Evolutionary conservation across 768 basidiomycete species (phyloP), one percentile per base, ranked within the genome.

Genomic region (Sarcomyxa edulis): DNA sequence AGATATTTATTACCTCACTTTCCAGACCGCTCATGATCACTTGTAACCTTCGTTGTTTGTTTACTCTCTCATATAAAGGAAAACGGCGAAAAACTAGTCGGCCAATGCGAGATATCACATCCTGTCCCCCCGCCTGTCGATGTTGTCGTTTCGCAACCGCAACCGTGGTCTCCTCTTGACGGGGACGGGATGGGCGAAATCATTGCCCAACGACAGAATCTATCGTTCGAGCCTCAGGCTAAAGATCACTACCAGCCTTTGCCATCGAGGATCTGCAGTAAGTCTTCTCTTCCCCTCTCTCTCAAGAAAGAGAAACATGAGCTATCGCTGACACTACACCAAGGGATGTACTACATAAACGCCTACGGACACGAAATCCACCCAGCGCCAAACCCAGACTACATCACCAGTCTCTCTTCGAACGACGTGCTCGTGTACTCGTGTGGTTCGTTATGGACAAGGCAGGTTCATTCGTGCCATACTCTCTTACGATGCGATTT

Each of bases 381-480:
- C 52, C 93, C 93, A 12, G 69, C 76, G 28, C 91, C 93, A 0
- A 95, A 94, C 55, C 75, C 81, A 2, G 87, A 86, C 29, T 90
- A 82, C 52, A 53, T 97, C 35, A 59, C 74, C 9, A 72, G 74
- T 36, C 63, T 95, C 7, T 59, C 62, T 3, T 62, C 69, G 21
- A 74, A 74, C 40, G 76, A 86, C 46, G 65, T 84, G 2, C 64
- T 97, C 20, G 79, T 97, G 2, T 96, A 95, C 56, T 93, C 90
- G 3, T 93, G 92, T 53, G 93, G 93, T 5, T 95, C 92, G 2
- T 65, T 97, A 6, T 97, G 90, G 90, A 97, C 93, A 10, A 91
- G 87, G 89, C 82, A 37, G 35, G 68, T 6, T 12, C 29, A 18
- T n/a, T n/a, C n/a, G n/a, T n/a, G n/a, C n/a, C 9, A 20, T 30